These are phyloP conservation scores for Moesziomyces globuligerus DNA, from an alignment of 1,284 basidiomycete species.

Conservation along the genomic window DNA sequence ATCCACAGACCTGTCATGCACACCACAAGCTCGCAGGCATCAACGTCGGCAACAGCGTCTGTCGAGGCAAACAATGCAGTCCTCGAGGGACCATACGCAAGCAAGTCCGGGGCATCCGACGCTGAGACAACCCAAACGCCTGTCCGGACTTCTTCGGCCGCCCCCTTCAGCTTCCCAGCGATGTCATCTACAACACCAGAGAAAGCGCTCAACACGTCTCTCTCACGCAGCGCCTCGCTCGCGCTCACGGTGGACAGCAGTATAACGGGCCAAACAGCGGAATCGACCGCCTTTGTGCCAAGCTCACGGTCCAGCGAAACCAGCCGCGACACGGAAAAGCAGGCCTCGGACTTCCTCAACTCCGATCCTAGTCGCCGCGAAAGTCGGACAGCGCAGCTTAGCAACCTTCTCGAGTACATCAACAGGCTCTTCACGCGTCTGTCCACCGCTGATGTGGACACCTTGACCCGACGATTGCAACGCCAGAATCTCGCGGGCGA, in stretches of 20 bases:
- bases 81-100: too few species aligned
- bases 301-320: constrained; percentile 48
- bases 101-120: too few species aligned
- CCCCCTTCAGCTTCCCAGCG: constrained; percentile 23
- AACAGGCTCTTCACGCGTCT: constrained; percentile 77
- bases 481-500: constrained; percentile 88
- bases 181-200: constrained; percentile 6
- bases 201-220: not conserved
- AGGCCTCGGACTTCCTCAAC: constrained; percentile 24
- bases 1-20: not conserved
- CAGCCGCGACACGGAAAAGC: constrained; percentile 38
- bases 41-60: not conserved
- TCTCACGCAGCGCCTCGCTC: constrained; percentile 24
- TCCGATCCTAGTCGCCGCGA: constrained; percentile 44
- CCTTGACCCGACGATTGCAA: constrained; percentile 87
- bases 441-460: constrained; percentile 83
- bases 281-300: constrained; percentile 27
- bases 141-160: constrained; percentile 10
- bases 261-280: constrained; percentile 32
- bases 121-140: not conserved
- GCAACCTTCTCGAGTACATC: constrained; percentile 78
- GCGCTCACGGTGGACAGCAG: constrained; percentile 41
- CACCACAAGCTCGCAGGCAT: too few species aligned
- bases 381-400: constrained; percentile 68
- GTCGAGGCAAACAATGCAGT: not conserved